A percentile compares a stretch with the other conserved stretches of the same genome.
Evolutionary conservation across 306 rosid genomes (phyloP).

Genomic region (Quercus cerris): DNA sequence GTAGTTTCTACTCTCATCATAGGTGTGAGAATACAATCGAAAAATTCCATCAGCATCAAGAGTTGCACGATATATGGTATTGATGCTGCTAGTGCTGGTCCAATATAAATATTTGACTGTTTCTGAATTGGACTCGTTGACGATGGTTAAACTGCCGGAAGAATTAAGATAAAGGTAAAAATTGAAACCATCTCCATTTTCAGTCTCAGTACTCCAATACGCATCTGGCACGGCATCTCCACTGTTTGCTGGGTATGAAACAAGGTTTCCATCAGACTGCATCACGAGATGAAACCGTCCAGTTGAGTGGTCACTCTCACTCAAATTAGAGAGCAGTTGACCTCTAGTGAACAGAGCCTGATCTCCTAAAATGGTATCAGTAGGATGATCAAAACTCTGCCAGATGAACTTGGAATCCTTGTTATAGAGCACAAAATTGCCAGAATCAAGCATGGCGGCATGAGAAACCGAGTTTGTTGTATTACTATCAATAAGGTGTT

Average conservation of each 20-base stretch:
- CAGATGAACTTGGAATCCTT: background rate
- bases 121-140: background rate
- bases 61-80: background rate
- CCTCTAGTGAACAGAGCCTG: background rate
- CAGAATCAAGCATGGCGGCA: background rate
- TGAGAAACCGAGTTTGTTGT: rapidly evolving
- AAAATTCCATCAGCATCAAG: too few relatives aligned
- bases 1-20: rapidly evolving
- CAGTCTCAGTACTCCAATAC: rapidly evolving
- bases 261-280: background rate
- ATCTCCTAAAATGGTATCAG: background rate
- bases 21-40: too few relatives aligned
- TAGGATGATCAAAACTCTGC: background rate
- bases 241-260: background rate
- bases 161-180: background rate
- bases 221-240: background rate
- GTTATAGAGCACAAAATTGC: background rate
- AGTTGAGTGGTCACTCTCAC: background rate
- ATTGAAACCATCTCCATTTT: background rate
- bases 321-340: background rate
- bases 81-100: too few relatives aligned
- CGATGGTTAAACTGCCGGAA: background rate
- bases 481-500: rapidly evolving
- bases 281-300: background rate
- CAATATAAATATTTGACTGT: rapidly evolving